phyloP scores from a whole-genome alignment of 2,329 filamentous ascomycete species.

The Sclerotinia sclerotiorum region DNA sequence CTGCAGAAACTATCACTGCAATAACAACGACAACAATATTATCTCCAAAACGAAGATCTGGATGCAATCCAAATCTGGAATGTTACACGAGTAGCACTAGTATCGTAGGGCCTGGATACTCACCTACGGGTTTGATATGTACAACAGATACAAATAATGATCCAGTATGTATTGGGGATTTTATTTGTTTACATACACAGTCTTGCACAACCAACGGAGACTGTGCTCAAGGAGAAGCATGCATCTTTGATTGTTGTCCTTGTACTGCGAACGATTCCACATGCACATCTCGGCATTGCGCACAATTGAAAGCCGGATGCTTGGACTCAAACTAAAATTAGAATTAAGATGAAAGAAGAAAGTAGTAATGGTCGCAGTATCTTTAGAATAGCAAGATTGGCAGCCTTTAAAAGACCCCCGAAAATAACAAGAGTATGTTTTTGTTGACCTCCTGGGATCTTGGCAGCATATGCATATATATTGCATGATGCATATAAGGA shows the following conservation, averaged over 20 bases:
- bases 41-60: neutral
- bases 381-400: neutral
- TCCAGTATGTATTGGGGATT: neutral
- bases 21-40: too few species aligned
- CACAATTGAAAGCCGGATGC: neutral
- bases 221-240: neutral
- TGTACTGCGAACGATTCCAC: neutral
- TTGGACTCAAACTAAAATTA: neutral
- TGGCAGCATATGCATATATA: too few species aligned
- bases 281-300: neutral
- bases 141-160: neutral
- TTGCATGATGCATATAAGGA: too few species aligned
- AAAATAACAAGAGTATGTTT: too few species aligned
- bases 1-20: too few species aligned
- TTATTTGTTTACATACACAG: neutral
- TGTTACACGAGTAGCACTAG: neutral
- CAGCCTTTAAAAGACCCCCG: neutral
- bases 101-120: neutral
- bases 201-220: neutral
- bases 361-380: neutral
- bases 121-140: neutral
- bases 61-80: neutral
- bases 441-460: too few species aligned
- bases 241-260: neutral
- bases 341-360: neutral